Conservation (phyloP, 2,329 filamentous ascomycete genomes). For the Colletotrichum sansevieriae region DNA sequence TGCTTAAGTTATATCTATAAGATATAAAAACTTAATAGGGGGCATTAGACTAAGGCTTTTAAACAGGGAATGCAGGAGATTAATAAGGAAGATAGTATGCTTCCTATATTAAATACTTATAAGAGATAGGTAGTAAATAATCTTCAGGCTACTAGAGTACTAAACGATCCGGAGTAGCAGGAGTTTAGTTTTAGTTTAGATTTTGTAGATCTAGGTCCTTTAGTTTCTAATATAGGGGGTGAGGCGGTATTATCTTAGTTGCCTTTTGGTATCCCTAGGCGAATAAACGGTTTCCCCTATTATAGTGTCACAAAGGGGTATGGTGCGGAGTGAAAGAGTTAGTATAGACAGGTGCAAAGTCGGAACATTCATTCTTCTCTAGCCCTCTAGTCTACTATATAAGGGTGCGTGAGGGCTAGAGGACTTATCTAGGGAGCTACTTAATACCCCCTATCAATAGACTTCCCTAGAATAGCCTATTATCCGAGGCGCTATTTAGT, state of each 20-base stretch:
- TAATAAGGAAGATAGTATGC: not conserved
- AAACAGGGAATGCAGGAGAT: not conserved
- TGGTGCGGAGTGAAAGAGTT: too few species aligned
- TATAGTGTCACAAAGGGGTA: too few species aligned
- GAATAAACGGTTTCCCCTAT: not conserved
- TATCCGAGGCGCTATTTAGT: too few species aligned
- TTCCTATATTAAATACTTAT: not conserved
- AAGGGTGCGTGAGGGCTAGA: too few species aligned
- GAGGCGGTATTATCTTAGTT: not conserved
- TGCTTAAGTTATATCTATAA: not conserved
- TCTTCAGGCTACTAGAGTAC: not conserved
- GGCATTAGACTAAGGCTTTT: not conserved
- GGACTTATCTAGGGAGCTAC: too few species aligned
- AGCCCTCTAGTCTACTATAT: too few species aligned
- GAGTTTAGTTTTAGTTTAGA: not conserved
- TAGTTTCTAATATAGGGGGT: not conserved
- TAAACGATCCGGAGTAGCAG: not conserved
- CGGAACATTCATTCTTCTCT: too few species aligned
- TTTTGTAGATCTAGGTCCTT: not conserved
- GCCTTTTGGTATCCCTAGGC: not conserved
- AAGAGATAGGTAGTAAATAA: not conserved
- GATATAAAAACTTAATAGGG: not conserved
- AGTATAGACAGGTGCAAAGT: too few species aligned
- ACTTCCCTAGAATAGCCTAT: too few species aligned
- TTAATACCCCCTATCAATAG: too few species aligned